These are phyloP conservation scores for Colletotrichum sp. DNA, from an alignment of 2,329 filamentous ascomycete genomes.

Conservation along the genomic window DNA sequence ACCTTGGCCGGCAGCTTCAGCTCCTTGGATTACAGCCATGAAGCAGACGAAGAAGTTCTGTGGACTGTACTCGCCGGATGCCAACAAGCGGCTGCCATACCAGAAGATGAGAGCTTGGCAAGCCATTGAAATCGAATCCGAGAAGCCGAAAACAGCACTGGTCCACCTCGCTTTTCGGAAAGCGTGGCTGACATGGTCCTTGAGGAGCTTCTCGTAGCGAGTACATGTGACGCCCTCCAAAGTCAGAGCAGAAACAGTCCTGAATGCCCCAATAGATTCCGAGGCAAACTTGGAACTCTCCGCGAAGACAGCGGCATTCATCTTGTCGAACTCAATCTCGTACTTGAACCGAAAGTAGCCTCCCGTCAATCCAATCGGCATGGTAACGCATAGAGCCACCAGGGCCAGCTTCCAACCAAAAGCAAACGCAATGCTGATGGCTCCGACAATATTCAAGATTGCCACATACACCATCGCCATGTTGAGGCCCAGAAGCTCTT, in stretches of 20 bases:
- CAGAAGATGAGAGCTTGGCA: slow-evolving; percentile 70
- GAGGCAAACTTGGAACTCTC: slow-evolving; percentile 78
- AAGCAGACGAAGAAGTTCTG: slow-evolving; percentile 63
- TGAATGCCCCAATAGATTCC: slow-evolving; percentile 75
- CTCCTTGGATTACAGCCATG: slow-evolving; percentile 71
- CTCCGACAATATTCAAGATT: slow-evolving; percentile 69
- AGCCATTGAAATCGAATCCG: slow-evolving; percentile 69
- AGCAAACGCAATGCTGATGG: slow-evolving; percentile 69
- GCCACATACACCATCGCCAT: slow-evolving; percentile 68
- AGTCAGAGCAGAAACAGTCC: slow-evolving; percentile 73
- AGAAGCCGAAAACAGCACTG: slow-evolving; percentile 71
- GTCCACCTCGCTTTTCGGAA: slow-evolving; percentile 66
- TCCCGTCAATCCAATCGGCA: slow-evolving; percentile 53
- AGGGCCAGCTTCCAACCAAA: slow-evolving; percentile 81
- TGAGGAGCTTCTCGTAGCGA: slow-evolving; percentile 66
- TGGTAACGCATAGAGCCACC: slow-evolving; percentile 67
- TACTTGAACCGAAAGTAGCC: slow-evolving; percentile 59
- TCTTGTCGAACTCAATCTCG: slow-evolving; percentile 71
- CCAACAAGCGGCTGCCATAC: slow-evolving; percentile 68
- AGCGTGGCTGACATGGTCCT: slow-evolving; percentile 62
- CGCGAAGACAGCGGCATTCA: slow-evolving; percentile 71
- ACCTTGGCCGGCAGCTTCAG: slow-evolving; percentile 70
- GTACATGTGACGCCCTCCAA: slow-evolving; percentile 70
- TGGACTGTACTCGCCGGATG: slow-evolving; percentile 50
- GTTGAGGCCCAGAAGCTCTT: slow-evolving; percentile 68